These are phyloP conservation scores for Ustulina deusta DNA, from an alignment of 2,329 filamentous ascomycete species.

Conservation along the genomic window DNA sequence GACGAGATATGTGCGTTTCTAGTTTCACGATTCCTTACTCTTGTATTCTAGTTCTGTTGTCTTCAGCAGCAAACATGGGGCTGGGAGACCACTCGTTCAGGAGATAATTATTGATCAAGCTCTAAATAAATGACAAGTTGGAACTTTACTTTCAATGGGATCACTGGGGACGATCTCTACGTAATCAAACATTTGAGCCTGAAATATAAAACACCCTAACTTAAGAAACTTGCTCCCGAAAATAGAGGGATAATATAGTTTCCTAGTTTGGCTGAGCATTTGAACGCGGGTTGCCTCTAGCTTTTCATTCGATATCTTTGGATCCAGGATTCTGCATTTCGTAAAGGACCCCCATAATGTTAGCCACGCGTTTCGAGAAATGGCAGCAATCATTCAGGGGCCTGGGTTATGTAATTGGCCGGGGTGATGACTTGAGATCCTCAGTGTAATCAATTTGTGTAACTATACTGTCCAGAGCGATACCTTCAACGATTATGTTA, in stretches of 20 bases:
- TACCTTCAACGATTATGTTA: too few relatives aligned
- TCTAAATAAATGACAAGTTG: too few relatives aligned
- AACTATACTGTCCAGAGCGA: neutral
- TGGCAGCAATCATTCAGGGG: neutral
- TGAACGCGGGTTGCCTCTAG: neutral
- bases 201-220: too few relatives aligned
- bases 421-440: neutral
- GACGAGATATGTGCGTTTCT: neutral
- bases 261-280: neutral
- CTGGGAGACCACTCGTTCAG: neutral
- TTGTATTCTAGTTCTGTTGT: neutral
- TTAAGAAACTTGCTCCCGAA: neutral
- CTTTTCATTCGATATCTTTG: neutral
- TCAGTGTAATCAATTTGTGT: neutral
- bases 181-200: neutral
- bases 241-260: neutral
- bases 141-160: too few relatives aligned
- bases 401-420: neutral
- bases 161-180: too few relatives aligned
- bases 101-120: neutral
- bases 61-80: neutral
- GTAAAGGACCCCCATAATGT: neutral
- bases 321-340: neutral
- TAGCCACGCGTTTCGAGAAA: too few relatives aligned
- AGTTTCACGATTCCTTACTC: neutral